Base-by-base conservation (phyloP, 441 rosid genomes). In the Syzygium malaccense region DNA sequence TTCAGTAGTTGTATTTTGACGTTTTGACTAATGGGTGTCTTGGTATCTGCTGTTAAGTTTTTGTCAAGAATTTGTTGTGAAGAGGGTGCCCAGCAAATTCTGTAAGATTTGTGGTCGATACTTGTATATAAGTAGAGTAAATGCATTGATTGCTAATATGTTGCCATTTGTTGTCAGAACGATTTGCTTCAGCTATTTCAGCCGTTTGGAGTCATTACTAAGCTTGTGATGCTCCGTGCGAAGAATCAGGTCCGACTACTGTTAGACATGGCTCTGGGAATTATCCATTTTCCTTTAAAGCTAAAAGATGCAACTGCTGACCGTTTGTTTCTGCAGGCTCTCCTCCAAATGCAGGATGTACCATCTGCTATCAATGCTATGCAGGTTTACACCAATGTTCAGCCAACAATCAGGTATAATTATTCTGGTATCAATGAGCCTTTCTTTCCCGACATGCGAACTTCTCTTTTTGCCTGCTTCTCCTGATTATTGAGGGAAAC, bases 191-290 rank as follows among this genome's bases (percentile, higher is more conserved):
- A 96, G 95, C 95, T 98, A 88, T 97, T 98, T 90, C 99, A 98
- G 93, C 99, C 98, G 45, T 98, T 97, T 93, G 99, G 99, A 53
- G 99, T 94, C 85, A 96, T 98, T 88, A 97, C 99, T 71, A 98
- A 97, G 94, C 98, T 98, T 88, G 99, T 97, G 57, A 97, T 98
- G 99, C 99, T 98, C 86, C 94, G 99, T 19, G 99, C 99, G 33
- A 98, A 98, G 94, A 98, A 97, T 91, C 99, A 98, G 99, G 99
- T 96, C 23, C 1, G 18, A 87, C 89, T 48, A 88, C 17, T 41
- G 83, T 75, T 41, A 75, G 83, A 41, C 41, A 23, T 75, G 83
- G 83, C 83, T 75, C 83, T 20, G 83, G 83, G 83, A 75, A 75
- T 37, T 20, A 37, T 75, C 51, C 51, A 75, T 37, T 37, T 75